Conservation (phyloP, 805 yeast genomes). For the Spathaspora girioi region DNA sequence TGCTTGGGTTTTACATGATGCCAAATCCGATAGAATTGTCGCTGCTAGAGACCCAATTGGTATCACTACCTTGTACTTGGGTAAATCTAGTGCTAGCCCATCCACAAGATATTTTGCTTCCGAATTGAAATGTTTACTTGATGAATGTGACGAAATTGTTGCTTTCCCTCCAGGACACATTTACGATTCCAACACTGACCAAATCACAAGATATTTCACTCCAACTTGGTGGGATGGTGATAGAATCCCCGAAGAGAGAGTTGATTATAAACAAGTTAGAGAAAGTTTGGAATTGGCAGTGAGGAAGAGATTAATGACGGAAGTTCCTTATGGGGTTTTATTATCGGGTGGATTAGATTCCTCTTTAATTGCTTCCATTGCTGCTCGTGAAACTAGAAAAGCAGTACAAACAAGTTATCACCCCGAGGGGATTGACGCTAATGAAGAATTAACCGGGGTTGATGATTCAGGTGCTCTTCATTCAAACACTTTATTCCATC, state of each 20-base stretch:
- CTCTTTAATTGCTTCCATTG: conserved; percentile 93
- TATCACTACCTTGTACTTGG: conserved; percentile 94
- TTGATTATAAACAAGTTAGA: conserved; percentile 70
- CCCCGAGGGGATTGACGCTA: conserved; percentile 54
- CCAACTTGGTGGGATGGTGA: conserved; percentile 94
- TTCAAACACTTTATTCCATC: conserved; percentile 56
- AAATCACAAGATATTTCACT: conserved; percentile 80
- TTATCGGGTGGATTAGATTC: conserved; percentile 98
- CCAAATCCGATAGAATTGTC: conserved; percentile 74
- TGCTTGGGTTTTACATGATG: conserved; percentile 90
- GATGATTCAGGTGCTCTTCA: conserved; percentile 85
- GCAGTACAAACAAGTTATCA: conserved; percentile 47
- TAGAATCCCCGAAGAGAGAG: conserved; percentile 70
- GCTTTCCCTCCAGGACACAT: conserved; percentile 99
- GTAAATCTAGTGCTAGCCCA: conserved; percentile 67
- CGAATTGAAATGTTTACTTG: conserved; percentile 89
- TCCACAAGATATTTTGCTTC: conserved; percentile 85
- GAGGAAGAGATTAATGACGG: conserved; percentile 98
- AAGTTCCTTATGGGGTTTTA: conserved; percentile 97
- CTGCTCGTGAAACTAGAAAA: conserved; percentile 90
- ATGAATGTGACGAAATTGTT: conserved; percentile 86
- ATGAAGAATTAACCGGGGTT: conserved; percentile 81
- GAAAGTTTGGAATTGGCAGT: conserved; percentile 88
- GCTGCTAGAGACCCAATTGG: conserved; percentile 99
- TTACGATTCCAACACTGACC: conserved; percentile 86